These are phyloP conservation scores for Phytophthora fragariae DNA, from an alignment of 352 stramenopile species.

Conservation along the genomic window DNA sequence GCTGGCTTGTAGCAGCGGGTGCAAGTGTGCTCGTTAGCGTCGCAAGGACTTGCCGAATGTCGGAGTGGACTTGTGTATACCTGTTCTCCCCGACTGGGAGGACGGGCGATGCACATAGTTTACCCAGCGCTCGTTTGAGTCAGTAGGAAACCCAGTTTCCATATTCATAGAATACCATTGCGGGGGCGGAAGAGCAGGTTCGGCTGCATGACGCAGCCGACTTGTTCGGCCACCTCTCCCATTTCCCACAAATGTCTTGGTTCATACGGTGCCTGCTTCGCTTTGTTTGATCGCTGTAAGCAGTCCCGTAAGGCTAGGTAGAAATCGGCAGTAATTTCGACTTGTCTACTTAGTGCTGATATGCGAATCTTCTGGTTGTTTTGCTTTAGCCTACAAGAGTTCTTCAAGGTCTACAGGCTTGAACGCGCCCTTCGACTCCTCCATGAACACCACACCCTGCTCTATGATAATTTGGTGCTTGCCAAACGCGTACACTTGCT, in stretches of 20 bases:
- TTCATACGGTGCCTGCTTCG: too few species aligned
- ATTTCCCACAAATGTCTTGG: constrained; percentile 7
- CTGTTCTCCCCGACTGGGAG: constrained; percentile 43
- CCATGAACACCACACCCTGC: constrained; percentile 82
- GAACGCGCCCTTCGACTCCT: constrained; percentile 70
- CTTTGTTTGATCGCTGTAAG: too few species aligned
- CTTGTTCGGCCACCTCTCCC: constrained; percentile 15
- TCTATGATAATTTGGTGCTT: constrained; percentile 88
- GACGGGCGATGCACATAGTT: constrained; percentile 15
- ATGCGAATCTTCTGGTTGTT: not conserved
- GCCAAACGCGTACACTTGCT: constrained; percentile 84
- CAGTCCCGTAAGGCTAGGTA: not conserved
- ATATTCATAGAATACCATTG: constrained; percentile 36
- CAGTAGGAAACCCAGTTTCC: constrained; percentile 32
- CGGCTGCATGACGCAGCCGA: constrained; percentile 38
- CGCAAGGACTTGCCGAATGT: constrained; percentile 19
- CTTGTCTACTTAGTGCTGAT: constrained; percentile 12
- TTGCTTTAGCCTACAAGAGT: constrained; percentile 47
- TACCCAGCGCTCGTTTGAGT: constrained; percentile 10
- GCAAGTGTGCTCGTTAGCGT: constrained; percentile 7
- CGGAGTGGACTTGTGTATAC: constrained; percentile 20
- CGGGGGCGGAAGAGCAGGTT: constrained; percentile 10
- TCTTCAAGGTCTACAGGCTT: constrained; percentile 81
- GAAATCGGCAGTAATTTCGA: not conserved
- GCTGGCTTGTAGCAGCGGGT: constrained; percentile 13